These are phyloP conservation scores for Pleurotus ostreatus DNA, from an alignment of 768 basidiomycete species.

Conservation along the genomic window DNA sequence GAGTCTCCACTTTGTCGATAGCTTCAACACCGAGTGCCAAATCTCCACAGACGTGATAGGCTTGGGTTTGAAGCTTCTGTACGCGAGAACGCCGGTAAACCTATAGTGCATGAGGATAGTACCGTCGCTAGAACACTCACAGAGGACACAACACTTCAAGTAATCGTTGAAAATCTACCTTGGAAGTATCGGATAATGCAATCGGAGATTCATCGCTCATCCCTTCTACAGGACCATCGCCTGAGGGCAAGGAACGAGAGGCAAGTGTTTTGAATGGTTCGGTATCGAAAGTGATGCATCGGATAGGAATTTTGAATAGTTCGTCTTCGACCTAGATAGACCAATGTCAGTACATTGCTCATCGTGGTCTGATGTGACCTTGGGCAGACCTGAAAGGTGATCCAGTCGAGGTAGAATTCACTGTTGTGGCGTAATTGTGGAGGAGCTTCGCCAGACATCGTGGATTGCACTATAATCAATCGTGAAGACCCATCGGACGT, in stretches of 20 bases:
- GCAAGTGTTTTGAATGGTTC: constrained; percentile 1
- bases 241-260: background rate
- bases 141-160: constrained; percentile 19
- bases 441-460: too few species aligned
- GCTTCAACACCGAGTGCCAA: background rate
- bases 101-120: background rate
- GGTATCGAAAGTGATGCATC: background rate
- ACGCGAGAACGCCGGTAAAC: background rate
- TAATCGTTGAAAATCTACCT: constrained; percentile 7
- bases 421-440: background rate
- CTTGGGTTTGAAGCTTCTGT: background rate
- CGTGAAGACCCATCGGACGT: too few species aligned
- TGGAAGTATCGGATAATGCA: background rate
- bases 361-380: background rate
- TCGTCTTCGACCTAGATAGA: constrained; percentile 5
- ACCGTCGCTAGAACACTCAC: constrained; percentile 15
- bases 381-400: background rate
- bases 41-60: background rate
- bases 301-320: constrained; percentile 18
- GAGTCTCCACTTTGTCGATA: background rate
- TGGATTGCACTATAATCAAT: too few species aligned
- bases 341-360: background rate
- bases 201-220: constrained; percentile 6
- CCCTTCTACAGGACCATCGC: background rate
- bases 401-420: background rate